These are phyloP conservation scores for Alternaria gaisen DNA, from an alignment of 2,329 filamentous ascomycete species.

Conservation along the genomic window DNA sequence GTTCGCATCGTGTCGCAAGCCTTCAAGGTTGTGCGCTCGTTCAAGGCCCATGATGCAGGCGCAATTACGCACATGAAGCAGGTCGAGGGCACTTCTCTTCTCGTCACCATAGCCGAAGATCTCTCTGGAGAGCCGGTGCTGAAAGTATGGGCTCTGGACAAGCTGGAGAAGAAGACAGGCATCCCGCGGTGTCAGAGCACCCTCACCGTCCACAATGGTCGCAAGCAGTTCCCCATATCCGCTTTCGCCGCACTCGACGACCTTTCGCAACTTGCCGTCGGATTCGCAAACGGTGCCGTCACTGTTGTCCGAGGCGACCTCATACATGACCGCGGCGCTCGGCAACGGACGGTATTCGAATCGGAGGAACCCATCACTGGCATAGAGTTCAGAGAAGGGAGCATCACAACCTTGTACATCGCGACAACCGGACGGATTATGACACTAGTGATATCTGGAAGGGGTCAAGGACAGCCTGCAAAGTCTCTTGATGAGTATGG, in stretches of 20 bases:
- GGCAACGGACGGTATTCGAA: constrained; percentile 93
- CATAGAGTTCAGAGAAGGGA: constrained; percentile 75
- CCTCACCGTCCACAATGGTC: constrained; percentile 84
- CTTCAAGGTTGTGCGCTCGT: constrained; percentile 87
- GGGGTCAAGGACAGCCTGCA: constrained; percentile 87
- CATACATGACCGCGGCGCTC: constrained; percentile 92
- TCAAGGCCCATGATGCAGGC: constrained; percentile 83
- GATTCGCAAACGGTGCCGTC: constrained; percentile 94
- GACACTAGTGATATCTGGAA: constrained; percentile 84
- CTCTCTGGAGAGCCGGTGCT: constrained; percentile 85
- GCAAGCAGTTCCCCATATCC: constrained; percentile 93
- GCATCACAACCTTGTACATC: constrained; percentile 82
- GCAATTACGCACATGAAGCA: constrained; percentile 92
- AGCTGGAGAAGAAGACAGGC: constrained; percentile 91
- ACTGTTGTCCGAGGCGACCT: constrained; percentile 93
- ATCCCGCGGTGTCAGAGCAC: constrained; percentile 88
- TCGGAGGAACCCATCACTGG: constrained; percentile 96
- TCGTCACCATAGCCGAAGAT: constrained; percentile 90
- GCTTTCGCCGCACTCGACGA: constrained; percentile 89
- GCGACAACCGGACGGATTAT: constrained; percentile 89
- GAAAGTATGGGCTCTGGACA: constrained; percentile 98
- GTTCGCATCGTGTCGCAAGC: constrained; percentile 87
- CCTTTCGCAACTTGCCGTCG: constrained; percentile 89
- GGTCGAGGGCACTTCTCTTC: constrained; percentile 82
- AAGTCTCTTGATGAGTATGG: constrained; percentile 89